phyloP scores from a whole-genome alignment of 306 rosid species.

The Quillaja saponaria region DNA sequence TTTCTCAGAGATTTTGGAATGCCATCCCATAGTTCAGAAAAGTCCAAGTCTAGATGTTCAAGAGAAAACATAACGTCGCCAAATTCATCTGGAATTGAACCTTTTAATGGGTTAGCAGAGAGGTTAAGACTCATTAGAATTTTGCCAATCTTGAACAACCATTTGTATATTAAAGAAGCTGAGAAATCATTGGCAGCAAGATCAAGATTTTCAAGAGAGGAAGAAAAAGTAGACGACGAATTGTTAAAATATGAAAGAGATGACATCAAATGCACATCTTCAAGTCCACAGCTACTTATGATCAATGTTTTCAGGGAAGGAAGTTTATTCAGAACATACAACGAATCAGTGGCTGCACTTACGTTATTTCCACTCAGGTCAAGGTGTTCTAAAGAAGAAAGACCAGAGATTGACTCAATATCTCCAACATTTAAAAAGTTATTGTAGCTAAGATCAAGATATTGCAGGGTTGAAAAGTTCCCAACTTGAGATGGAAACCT shows the following conservation, averaged over 20 bases:
- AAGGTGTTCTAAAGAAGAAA: neutral
- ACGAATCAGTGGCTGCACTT: neutral
- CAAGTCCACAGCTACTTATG: neutral
- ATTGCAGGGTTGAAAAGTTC: neutral
- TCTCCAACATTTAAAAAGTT: neutral
- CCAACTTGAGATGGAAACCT: neutral
- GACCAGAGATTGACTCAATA: neutral
- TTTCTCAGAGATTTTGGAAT: neutral
- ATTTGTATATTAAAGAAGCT: neutral
- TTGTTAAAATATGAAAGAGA: neutral
- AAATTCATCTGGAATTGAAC: neutral
- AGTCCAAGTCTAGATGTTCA: neutral
- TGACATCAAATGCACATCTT: neutral
- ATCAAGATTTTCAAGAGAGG: neutral
- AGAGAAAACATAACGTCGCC: neutral
- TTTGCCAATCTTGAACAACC: neutral
- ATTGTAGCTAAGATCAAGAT: neutral
- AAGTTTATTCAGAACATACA: neutral
- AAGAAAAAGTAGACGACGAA: neutral
- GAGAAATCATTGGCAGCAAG: neutral
- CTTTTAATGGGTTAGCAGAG: neutral
- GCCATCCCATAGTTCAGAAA: neutral
- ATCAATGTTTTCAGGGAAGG: neutral
- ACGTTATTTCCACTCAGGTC: neutral
- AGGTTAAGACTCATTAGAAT: neutral